Base-by-base conservation (phyloP, 2,329 filamentous ascomycete species). In the Triangularia setosa region DNA sequence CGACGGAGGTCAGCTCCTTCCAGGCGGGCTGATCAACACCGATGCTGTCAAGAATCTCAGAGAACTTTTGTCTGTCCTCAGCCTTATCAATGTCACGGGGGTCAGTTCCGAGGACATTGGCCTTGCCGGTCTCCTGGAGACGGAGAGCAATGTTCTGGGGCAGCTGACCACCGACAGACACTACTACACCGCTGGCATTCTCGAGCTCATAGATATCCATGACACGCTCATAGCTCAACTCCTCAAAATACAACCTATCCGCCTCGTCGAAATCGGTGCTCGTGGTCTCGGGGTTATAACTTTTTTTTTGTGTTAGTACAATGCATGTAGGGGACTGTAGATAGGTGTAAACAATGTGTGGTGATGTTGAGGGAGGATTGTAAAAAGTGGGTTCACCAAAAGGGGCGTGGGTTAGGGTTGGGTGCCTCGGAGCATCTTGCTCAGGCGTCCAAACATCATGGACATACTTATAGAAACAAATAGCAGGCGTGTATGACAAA, bases 141-240 rank as follows among this genome's bases (percentile, higher is more conserved):
- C 92, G 90, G 57, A 98, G 88, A 3, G 95, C 95, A 74, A 98
- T 97, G 81, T 98, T 98, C 80, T 99, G 95, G 2, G 95, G 93
- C 65, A 98, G 86, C 79, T 99, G 95, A 53, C 95, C 95, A 74
- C 95, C 95, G 11, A 98, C 93, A 65, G 93, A 97, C 7, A 98
- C 94, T 3, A 98, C 93, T 25, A 98, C 92, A 71, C 93, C 94
- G 61, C 83, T 87, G 6, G 93, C 89, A 64, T 82, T 82, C 79
- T 98, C 95, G 16, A 98, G 85, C 78, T 98, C 95, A 76, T 97
- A 97, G 69, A 98, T 98, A 77, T 99, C 95, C 92, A 98, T 96
- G 9, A 98, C 94, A 75, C 94, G 90, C 81, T 98, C 95, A 76
- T 97, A 98, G 78, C 90, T 95, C 62, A 98, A 80, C 79, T 99